Evolutionary conservation across 306 rosid genomes (phyloP).

Genomic region (Cicer bijugum): DNA sequence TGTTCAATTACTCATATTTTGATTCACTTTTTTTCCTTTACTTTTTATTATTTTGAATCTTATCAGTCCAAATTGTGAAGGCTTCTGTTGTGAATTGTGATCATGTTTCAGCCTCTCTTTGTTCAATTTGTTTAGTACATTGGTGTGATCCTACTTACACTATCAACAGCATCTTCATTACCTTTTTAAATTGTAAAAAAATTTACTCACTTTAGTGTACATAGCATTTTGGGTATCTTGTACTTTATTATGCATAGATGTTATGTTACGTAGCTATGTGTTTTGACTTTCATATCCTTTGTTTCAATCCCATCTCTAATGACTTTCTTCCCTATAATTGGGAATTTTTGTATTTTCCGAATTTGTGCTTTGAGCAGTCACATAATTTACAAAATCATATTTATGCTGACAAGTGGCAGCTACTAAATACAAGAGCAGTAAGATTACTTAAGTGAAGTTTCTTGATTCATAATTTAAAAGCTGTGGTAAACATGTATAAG

Average conservation of each 20-base stretch:
- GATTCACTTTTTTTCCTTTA: background rate
- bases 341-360: slow-evolving; percentile 14
- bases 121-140: background rate
- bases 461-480: slow-evolving; percentile 14
- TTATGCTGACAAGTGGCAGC: slow-evolving; percentile 4
- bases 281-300: background rate
- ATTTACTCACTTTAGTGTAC: background rate
- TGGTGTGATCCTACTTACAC: slow-evolving; percentile 11
- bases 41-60: slow-evolving; percentile 7
- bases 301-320: background rate
- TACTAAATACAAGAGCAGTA: slow-evolving; percentile 16
- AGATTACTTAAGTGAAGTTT: slow-evolving; percentile 30
- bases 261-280: background rate
- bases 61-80: slow-evolving; percentile 21
- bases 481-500: slow-evolving; percentile 6
- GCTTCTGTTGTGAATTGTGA: slow-evolving; percentile 12
- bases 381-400: slow-evolving; percentile 21
- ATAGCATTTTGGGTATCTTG: background rate
- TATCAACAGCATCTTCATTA: background rate
- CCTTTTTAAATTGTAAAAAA: slow-evolving; percentile 20
- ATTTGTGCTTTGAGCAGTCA: slow-evolving; percentile 14
- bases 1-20: slow-evolving; percentile 7
- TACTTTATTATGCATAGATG: background rate
- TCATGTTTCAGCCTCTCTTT: slow-evolving; percentile 20
- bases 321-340: slow-evolving; percentile 14